Evolutionary conservation across 768 basidiomycete species (phyloP), one percentile per base, ranked within the genome.

Genomic region (Tricholoma flavovirens): DNA sequence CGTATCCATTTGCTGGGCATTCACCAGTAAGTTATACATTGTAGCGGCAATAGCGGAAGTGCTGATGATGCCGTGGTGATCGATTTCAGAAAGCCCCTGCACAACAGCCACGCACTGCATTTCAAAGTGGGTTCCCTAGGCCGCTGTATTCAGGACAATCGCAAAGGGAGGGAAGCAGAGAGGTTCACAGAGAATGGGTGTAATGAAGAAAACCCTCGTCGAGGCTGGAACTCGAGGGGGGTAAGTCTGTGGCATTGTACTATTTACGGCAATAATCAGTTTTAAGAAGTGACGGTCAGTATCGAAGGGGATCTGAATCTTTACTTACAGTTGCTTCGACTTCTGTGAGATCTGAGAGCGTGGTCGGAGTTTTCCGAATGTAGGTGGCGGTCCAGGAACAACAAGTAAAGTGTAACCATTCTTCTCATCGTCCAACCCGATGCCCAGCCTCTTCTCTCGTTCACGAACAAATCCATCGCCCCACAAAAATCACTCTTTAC

Each of bases 401-500:
- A 26, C 24, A 3, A 3, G 2, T 26, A 52, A n/a, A n/a, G 14
- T 17, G 51, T 58, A 26, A 11, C 49, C 49, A 59, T 62, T 57
- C 63, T 66, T 65, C 69, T 68, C 72, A 67, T 69, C 70, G 69
- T 63, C 61, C 65, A 59, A 66, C 65, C 66, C 78, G 73, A 88
- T 88, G 86, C 85, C 81, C 75, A 86, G 83, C 70, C 67, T 88
- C 72, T 88, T 88, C 72, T 86, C 87, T 68, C 82, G 86, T 62
- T 67, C 83, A 59, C 80, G 87, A 52, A 86, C 85, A 49, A 77
- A 74, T 54, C 86, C 86, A 19, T 79, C 80, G 2, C 73, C 82
- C 35, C 67, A 70, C 49, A 82, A 79, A 72, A 77, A 73, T 62
- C 57, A 58, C 50, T 61, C 60, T 55, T 62, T 62, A 46, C 32